A percentile compares a stretch with the other conserved stretches of the same genome.
Conservation (phyloP, 2,329 filamentous ascomycete genomes). For the Parascedosporium putredinis region DNA sequence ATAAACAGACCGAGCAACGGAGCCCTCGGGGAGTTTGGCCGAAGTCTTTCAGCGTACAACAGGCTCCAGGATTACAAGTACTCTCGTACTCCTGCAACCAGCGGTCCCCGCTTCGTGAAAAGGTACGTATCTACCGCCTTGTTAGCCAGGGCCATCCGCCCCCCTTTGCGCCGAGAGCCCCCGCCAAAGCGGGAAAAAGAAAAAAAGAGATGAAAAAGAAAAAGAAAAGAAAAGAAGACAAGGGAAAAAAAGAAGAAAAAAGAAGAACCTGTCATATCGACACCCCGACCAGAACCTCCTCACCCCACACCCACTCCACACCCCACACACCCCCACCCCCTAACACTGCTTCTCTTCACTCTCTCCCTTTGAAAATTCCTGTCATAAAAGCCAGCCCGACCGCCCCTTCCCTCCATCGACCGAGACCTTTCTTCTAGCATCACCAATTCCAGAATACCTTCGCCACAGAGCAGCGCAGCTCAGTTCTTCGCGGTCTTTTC, state of each 20-base stretch:
- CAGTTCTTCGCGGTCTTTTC: neutral
- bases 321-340: conserved; percentile 3
- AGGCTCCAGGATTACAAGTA: too few relatives aligned
- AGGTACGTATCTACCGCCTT: neutral
- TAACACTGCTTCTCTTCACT: neutral
- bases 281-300: neutral
- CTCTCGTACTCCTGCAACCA: too few relatives aligned
- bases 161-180: conserved; percentile 8
- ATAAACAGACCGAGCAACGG: neutral
- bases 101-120: neutral
- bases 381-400: conserved; percentile 2
- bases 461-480: neutral
- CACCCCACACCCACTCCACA: conserved; percentile 6
- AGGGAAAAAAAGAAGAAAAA: neutral
- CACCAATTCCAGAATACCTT: neutral
- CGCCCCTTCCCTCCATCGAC: neutral
- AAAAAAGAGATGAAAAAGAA: too few relatives aligned
- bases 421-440: neutral
- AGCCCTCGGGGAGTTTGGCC: conserved; percentile 1
- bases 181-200: neutral
- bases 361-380: conserved; percentile 1
- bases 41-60: neutral
- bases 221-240: neutral
- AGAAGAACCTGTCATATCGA: neutral
- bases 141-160: neutral